phyloP scores from a whole-genome alignment of 257 asterid genomes.

The Eucommia ulmoides region DNA sequence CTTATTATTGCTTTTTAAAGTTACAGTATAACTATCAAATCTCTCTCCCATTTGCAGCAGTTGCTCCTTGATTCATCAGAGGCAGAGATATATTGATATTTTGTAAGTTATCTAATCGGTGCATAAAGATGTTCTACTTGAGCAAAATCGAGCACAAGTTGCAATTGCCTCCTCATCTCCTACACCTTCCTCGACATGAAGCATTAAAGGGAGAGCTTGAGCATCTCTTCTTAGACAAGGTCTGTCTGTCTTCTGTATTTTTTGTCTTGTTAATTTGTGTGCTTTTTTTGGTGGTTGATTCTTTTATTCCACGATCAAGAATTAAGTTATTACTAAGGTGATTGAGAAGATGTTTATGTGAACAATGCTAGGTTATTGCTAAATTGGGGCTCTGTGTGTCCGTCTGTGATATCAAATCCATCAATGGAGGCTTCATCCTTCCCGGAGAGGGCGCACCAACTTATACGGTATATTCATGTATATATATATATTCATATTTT shows the following conservation, averaged over 20 bases:
- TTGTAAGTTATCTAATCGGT: too few species aligned
- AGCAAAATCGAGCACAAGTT: conserved; percentile 67
- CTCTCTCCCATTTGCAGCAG: too few species aligned
- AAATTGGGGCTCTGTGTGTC: conserved; percentile 60
- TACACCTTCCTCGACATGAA: conserved; percentile 42
- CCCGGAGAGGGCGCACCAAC: conserved; percentile 84
- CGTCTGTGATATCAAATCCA: conserved; percentile 58
- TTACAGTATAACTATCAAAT: too few species aligned
- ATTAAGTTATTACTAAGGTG: conserved; percentile 1
- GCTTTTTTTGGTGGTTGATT: too few species aligned
- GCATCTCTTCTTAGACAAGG: conserved; percentile 69
- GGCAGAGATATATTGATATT: too few species aligned
- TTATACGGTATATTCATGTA: conserved; percentile 43
- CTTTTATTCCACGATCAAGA: too few species aligned
- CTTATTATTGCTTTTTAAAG: too few species aligned
- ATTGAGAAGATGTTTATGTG: not conserved
- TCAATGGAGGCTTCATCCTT: conserved; percentile 65
- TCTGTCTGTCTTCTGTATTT: not conserved
- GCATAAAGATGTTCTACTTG: conserved; percentile 48
- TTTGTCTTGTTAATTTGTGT: too few species aligned
- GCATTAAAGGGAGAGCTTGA: conserved; percentile 78
- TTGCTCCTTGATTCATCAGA: too few species aligned
- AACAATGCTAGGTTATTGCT: conserved; percentile 41
- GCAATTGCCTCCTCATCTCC: conserved; percentile 38
- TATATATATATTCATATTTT: not conserved